Base-by-base conservation (phyloP, 345 rosid species). In the Draba incana region DNA sequence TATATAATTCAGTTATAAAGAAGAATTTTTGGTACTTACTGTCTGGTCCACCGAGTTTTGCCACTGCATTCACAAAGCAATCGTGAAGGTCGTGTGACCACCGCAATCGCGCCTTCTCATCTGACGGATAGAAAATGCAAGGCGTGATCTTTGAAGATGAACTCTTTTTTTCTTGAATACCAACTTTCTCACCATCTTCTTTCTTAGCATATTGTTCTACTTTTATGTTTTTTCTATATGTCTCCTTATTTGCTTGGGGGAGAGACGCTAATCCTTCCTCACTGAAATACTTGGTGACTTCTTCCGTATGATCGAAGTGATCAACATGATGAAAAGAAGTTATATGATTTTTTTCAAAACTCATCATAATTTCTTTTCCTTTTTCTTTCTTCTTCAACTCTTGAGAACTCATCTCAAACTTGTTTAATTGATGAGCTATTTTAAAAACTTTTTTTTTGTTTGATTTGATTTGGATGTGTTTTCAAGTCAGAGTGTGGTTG, bases 51-150 rank as follows among this genome's bases (percentile, higher is more conserved):
- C 76, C 76, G 1, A 72, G 71, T 56, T 64, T 64, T 1, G 38
- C 38, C 12, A 72, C 70, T 25, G 70, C 71, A 30, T 48, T 64
- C 16, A 72, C 37, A 64, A 72, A 72, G 49, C 70, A 64, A 64
- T 41, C 59, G 44, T 72, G 76, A 57, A 72, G 70, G 5, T 72
- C 76, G 7, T n/a, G 57, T 64, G 76, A 63, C 76, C 76, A 72
- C 4, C 71, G 27, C 6, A 72, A 37, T n/a, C 76, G 52, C 8
- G 71, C 70, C 53, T 72, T 72, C 1, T 64, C 71, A 48, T 72
- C 76, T 12, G 76, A 64, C 9, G 76, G 57, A 23, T 56, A 64
- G 39, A 64, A 64, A 57, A 72, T 57, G 38, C 37, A 48, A 11
- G 76, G 70, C 3, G 25, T 72, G 43, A 72, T 57, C 58, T 72